Base-by-base conservation (phyloP, 2,329 filamentous ascomycete genomes). In the Cordyceps cicadae region DNA sequence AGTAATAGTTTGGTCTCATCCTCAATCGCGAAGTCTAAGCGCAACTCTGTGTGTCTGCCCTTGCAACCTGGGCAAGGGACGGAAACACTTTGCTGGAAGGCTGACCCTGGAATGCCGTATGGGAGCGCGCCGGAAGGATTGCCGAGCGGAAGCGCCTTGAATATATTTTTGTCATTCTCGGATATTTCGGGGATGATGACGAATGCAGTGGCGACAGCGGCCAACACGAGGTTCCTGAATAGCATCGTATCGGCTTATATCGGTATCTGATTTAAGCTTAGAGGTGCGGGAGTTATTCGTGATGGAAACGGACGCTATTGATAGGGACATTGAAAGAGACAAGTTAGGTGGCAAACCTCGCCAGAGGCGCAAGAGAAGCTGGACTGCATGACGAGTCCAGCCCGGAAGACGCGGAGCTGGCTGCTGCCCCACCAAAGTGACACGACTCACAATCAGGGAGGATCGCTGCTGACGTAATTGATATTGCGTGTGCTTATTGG, bases 21-120 rank as follows among this genome's bases (percentile, higher is more conserved):
- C 17, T 81, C 76, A 63, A 88, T 70, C 61, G 70, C 73, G 66
- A 88, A 82, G 66, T 81, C 76, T 45, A 88, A 74, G 64, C 79
- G 73, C 61, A 87, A 71, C 59, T 78, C 74, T 67, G 72, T 75
- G 61, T 76, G 66, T 39, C 65, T 66, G 59, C 81, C 76, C 12
- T 77, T 76, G 67, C 84, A 87, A 63, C 79, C 78, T 21, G 76
- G 74, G 67, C 84, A 87, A 62, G 79, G 75, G 43, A 87, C 66
- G 49, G 77, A 72, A 62, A 86, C 61, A 24, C 71, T 69, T 63
- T 79, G 76, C 26, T 66, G 64, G 45, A 72, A 65, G 26, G 71
- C 68, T 14, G 66, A 66, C 15, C 69, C 61, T 32, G 75, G 71
- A 60, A 77, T 68, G 53, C 74, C 70, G 63, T 76, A 72, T 15